Base-by-base conservation (phyloP, 306 rosid species). In the Pyrus betulifolia region DNA sequence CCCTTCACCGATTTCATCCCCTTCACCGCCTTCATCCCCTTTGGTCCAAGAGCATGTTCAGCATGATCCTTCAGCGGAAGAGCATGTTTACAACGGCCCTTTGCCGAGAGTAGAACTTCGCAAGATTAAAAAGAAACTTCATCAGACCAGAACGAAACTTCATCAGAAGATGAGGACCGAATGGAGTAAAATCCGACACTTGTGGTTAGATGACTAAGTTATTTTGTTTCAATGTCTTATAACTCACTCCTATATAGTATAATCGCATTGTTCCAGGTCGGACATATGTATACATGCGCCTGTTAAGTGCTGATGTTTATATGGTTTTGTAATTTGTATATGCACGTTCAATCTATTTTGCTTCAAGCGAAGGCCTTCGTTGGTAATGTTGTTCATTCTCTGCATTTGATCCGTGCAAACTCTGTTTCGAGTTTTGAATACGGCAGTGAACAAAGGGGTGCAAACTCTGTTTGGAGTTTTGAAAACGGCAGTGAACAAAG, bases 161-260 rank as follows among this genome's bases (percentile, higher is more conserved):
- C 42, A 38, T 38, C 42, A 27, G 40, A 74, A 60, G 25, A 22
- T 60, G 0, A 42, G 7, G 33, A 38, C 86, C 52, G 71, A 79
- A 23, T 93, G 96, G 96, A 84, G 81, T 79, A 82, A 82, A 86
- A 88, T 91, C 79, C 85, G 94, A n/a, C 89, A 87, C 82, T 54
- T 86, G 74, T 93, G 96, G 97, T 76, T 86, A 68, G 87, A 61
- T 5, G 27, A 78, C 11, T 81, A 72, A 69, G 69, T 40, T 9
- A 3, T 19, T 33, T 35, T 22, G 72, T 12, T 21, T 31, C 22
- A 3, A 8, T 23, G 19, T 69, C 72, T 69, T 45, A 15, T 18
- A 59, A 23, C 30, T 14, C 40, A 22, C 51, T 76, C 35, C 6
- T 64, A 13, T 1, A 6, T 14, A 10, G 70, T 18, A 65, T 31